Percentiles rank a stretch among this genome's conserved stretches.
Evolutionary conservation across 352 stramenopile genomes (phyloP).

Genomic region (Phytophthora citrophthora): DNA sequence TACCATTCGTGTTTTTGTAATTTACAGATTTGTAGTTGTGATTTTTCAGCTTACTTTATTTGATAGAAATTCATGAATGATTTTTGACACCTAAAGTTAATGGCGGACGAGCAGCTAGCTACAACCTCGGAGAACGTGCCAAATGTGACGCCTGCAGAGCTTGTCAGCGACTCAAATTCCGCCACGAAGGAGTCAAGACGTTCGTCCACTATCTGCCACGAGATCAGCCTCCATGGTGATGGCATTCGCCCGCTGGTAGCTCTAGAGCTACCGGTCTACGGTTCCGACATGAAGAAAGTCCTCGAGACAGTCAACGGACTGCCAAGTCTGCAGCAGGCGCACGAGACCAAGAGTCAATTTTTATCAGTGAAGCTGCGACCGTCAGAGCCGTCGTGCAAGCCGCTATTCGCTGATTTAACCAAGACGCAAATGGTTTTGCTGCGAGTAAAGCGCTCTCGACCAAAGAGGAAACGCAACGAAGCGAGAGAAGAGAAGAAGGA

Average conservation of each 20-base stretch:
- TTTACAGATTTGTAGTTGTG: background rate
- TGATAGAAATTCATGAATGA: too few relatives aligned
- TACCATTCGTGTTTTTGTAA: background rate
- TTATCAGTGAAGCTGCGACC: slow-evolving; percentile 79
- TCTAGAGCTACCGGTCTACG: slow-evolving; percentile 75
- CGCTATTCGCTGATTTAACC: slow-evolving; percentile 79
- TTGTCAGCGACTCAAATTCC: background rate
- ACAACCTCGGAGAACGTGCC: slow-evolving; percentile 3
- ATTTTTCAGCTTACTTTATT: background rate
- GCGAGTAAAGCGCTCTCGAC: slow-evolving; percentile 47
- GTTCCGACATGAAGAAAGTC: slow-evolving; percentile 47
- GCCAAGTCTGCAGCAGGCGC: slow-evolving; percentile 59
- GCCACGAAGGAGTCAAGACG: slow-evolving; percentile 5
- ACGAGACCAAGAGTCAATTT: slow-evolving; percentile 80
- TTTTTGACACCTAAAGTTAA: slow-evolving; percentile 30
- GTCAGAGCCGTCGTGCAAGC: slow-evolving; percentile 80
- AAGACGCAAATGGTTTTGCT: slow-evolving; percentile 85
- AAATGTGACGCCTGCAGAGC: slow-evolving; percentile 8
- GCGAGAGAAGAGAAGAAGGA: slow-evolving; percentile 19
- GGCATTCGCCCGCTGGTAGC: slow-evolving; percentile 58
- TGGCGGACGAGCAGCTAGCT: slow-evolving; percentile 25
- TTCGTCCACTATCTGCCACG: slow-evolving; percentile 13
- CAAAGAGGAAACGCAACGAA: slow-evolving; percentile 32
- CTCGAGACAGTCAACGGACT: slow-evolving; percentile 71
- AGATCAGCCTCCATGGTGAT: slow-evolving; percentile 42